Conservation (phyloP, 148 eudicot species). For the Chenopodium album region DNA sequence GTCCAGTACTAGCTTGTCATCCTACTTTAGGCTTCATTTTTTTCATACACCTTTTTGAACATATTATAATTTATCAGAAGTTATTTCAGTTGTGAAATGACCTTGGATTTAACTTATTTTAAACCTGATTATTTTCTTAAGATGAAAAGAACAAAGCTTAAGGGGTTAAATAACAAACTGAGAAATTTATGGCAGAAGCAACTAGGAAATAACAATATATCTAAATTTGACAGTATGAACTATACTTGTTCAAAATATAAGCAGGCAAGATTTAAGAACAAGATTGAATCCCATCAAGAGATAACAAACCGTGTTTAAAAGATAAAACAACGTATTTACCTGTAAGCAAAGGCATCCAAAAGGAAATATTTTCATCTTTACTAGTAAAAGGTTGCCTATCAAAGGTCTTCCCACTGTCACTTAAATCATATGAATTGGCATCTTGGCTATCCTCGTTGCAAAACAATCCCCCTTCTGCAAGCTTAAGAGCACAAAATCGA, state of each 20-base stretch:
- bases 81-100: no score
- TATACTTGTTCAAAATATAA: neutral
- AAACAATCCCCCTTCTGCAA: constrained; percentile 91
- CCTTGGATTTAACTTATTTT: no score
- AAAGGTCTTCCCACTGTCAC: constrained; percentile 34
- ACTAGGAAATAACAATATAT: neutral
- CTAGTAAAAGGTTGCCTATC: constrained; percentile 46
- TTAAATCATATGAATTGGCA: constrained; percentile 41
- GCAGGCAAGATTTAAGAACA: neutral
- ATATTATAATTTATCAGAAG: neutral
- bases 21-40: neutral
- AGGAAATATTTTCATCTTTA: constrained; percentile 67
- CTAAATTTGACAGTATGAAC: neutral
- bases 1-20: neutral
- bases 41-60: neutral
- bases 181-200: neutral
- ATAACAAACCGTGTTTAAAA: constrained; percentile 1
- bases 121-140: no score
- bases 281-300: neutral
- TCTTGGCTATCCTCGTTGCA: constrained; percentile 53
- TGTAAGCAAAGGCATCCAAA: constrained; percentile 93
- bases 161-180: neutral
- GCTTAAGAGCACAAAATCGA: constrained; percentile 96
- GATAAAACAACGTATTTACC: constrained; percentile 42
- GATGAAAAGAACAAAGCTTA: no score